These are phyloP conservation scores for Lenzites betulinus DNA, from an alignment of 768 basidiomycete species.

Conservation along the genomic window DNA sequence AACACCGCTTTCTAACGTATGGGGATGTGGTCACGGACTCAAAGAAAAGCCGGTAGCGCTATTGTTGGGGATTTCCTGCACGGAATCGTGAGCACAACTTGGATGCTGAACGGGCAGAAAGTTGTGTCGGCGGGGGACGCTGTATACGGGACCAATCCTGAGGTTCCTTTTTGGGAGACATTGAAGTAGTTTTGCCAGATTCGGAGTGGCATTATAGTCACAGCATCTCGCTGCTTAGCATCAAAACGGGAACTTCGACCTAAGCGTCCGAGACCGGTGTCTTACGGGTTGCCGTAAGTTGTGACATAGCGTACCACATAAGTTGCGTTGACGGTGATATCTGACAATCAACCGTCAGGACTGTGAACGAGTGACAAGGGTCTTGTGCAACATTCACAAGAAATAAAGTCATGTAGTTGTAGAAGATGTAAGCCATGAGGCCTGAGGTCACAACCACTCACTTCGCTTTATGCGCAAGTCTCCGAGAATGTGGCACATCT, in stretches of 20 bases:
- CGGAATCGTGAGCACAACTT: neutral
- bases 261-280: neutral
- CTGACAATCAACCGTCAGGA: neutral
- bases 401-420: too few species aligned
- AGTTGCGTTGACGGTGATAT: neutral
- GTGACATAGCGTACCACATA: neutral
- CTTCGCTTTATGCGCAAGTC: too few species aligned
- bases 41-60: neutral
- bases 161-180: neutral
- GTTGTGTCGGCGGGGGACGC: neutral
- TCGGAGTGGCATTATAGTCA: neutral
- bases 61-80: neutral
- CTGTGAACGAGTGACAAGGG: too few species aligned
- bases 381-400: too few species aligned
- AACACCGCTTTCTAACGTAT: neutral
- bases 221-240: neutral
- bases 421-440: too few species aligned
- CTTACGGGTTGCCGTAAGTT: constrained; percentile 11
- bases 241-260: too few species aligned
- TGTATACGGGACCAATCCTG: neutral
- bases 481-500: too few species aligned
- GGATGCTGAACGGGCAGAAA: neutral
- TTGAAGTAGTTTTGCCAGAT: too few species aligned
- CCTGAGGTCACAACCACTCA: too few species aligned
- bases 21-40: neutral